Percentiles rank a stretch among this genome's conserved stretches.
Conservation (phyloP, 208 protist species). For the Porcisia hertigi region DNA sequence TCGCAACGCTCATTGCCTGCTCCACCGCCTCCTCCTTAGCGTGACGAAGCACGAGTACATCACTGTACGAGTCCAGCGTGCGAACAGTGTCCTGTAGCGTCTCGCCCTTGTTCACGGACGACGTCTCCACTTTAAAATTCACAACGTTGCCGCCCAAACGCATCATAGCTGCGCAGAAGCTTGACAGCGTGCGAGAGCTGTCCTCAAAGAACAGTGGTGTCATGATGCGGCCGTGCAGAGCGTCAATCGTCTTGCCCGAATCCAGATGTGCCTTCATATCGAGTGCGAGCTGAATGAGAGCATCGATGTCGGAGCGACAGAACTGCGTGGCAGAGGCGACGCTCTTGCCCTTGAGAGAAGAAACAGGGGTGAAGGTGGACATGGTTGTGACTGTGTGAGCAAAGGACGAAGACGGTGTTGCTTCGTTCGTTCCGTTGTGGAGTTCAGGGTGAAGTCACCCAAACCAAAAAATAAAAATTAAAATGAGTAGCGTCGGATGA, state of each 20-base stretch:
- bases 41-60: slow-evolving; percentile 97
- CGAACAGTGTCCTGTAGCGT: slow-evolving; percentile 86
- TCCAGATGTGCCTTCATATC: slow-evolving; percentile 49
- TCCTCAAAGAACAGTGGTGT: slow-evolving; percentile 89
- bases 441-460: background rate
- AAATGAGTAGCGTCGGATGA: no score
- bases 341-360: slow-evolving; percentile 67
- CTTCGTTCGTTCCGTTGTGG: background rate
- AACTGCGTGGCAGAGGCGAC: slow-evolving; percentile 74
- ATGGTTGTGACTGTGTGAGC: background rate
- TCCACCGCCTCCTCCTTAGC: slow-evolving; percentile 86
- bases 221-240: slow-evolving; percentile 77
- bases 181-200: slow-evolving; percentile 74
- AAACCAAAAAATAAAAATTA: no score
- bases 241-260: slow-evolving; percentile 49
- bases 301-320: slow-evolving; percentile 64
- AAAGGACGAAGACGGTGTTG: background rate
- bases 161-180: slow-evolving; percentile 86
- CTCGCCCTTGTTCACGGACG: slow-evolving; percentile 86
- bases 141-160: slow-evolving; percentile 81
- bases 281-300: slow-evolving; percentile 61
- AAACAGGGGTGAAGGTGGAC: slow-evolving; percentile 46
- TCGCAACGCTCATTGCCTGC: slow-evolving; percentile 53
- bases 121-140: slow-evolving; percentile 80
- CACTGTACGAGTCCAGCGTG: slow-evolving; percentile 89